Conservation (phyloP, 257 asterid species). For the Solanum dulcamara region DNA sequence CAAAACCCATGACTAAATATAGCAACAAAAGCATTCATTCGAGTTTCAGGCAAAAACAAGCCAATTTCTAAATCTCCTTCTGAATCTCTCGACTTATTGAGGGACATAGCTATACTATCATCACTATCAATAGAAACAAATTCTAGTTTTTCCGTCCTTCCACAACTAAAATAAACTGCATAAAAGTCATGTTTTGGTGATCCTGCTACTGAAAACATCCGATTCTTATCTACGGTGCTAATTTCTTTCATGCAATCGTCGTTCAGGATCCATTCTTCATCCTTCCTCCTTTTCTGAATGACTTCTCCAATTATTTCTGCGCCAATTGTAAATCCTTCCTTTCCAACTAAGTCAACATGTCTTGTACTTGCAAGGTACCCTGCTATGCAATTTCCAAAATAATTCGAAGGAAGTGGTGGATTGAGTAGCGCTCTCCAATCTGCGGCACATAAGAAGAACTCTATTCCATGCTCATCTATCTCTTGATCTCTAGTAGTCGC, state of each 20-base stretch:
- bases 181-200: conserved; percentile 30
- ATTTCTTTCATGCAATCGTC: not conserved
- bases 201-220: conserved; percentile 14
- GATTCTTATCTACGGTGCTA: not conserved
- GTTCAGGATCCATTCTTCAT: conserved; percentile 1
- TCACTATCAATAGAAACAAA: not conserved
- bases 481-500: not conserved
- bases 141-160: not conserved
- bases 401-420: conserved; percentile 15
- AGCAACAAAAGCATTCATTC: conserved; percentile 9
- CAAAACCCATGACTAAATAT: not conserved
- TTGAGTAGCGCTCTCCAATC: not conserved
- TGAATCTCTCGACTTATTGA: conserved; percentile 11
- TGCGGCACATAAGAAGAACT: not conserved
- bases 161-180: conserved; percentile 37
- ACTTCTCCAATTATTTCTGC: not conserved
- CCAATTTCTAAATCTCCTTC: conserved; percentile 28
- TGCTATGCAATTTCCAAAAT: conserved; percentile 39
- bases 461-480: not conserved
- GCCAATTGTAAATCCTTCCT: not conserved
- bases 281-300: not conserved
- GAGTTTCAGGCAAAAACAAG: conserved; percentile 11
- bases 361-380: not conserved
- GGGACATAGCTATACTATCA: conserved; percentile 16
- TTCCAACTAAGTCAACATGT: not conserved